Evolutionary conservation across 805 yeast species (phyloP), one percentile per base, ranked within the genome.

Genomic region (Blastobotrys chiropterorum): DNA sequence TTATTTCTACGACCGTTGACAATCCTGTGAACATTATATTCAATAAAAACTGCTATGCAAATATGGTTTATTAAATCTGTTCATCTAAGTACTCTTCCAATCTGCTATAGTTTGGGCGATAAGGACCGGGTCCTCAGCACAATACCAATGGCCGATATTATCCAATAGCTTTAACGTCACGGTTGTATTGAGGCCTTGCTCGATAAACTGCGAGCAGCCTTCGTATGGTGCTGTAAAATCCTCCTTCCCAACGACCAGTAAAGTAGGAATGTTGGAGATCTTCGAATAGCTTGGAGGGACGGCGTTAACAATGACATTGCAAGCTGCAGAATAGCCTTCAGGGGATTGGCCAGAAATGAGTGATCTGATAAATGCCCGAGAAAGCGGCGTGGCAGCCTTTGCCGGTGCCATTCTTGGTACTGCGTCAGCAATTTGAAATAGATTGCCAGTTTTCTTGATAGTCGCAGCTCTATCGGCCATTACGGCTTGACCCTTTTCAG

Each of bases 401-500:
- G 51, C 52, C 3, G 50, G 34, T 3, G 52, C 52, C 26, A 22
- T 49, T 11, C 7, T n/a, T 3, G 52, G 30, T 8, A 49, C 51
- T 8, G 42, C 5, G 19, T 49, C 41, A 5, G 52, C 52, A 15
- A 49, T 21, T n/a, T 17, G 34, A 11, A 26, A 26, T 11, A 26
- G 11, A 11, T 26, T 26, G 11, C 34, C 34, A 6, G 5, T 11
- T 11, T 26, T 26, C 11, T 26, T 5, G 34, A 26, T 11, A 26
- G 5, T 26, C 5, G 5, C 34, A 6, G 34, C 34, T 26, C 34
- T 26, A 11, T 5, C 34, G 5, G 34, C 42, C 17, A 21, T 16
- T 3, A 49, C 42, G 6, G 42, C 6, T 3, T 44, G 34, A 5
- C 34, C 34, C 11, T 26, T 26, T 11, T 6, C 34, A 5, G 34